Evolutionary conservation across 768 basidiomycete species (phyloP).

Genomic region (Lactarius trivialis): DNA sequence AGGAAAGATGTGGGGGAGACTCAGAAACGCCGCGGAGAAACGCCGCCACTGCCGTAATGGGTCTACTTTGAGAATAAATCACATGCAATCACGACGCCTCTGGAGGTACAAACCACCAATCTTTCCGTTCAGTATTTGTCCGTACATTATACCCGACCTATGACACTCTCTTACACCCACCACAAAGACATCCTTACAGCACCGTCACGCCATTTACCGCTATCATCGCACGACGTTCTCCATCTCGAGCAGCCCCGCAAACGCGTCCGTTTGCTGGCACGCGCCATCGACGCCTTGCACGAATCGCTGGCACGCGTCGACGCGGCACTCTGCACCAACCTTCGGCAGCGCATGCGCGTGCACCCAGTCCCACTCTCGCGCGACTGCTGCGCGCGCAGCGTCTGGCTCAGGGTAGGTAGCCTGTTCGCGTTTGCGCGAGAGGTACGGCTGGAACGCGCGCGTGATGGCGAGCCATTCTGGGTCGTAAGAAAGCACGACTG

Average conservation of each 20-base stretch:
- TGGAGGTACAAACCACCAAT: no score
- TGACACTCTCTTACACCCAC: no score
- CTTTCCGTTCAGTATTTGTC: no score
- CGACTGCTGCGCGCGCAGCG: slow-evolving; percentile 45
- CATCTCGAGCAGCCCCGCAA: slow-evolving; percentile 73
- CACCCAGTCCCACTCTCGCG: slow-evolving; percentile 63
- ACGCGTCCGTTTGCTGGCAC: slow-evolving; percentile 60
- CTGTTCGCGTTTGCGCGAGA: slow-evolving; percentile 50
- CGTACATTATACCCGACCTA: no score
- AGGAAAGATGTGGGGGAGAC: neutral
- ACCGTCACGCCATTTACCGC: no score
- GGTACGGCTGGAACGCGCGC: slow-evolving; percentile 75
- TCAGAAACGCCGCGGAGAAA: neutral
- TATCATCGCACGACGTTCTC: slow-evolving; percentile 50
- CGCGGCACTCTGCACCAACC: slow-evolving; percentile 16
- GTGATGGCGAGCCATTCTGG: slow-evolving; percentile 32
- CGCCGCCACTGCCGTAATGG: neutral
- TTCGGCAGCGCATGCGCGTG: slow-evolving; percentile 42
- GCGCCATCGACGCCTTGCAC: slow-evolving; percentile 10
- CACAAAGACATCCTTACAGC: no score
- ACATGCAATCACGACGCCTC: no score
- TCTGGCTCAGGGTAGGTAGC: slow-evolving; percentile 53
- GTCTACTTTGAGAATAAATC: no score
- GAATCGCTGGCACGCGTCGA: slow-evolving; percentile 21
- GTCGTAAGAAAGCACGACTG: slow-evolving; percentile 59